Evolutionary conservation across 2,329 filamentous ascomycete genomes (phyloP).

Genomic region (Pseudogymnoascus sp.): DNA sequence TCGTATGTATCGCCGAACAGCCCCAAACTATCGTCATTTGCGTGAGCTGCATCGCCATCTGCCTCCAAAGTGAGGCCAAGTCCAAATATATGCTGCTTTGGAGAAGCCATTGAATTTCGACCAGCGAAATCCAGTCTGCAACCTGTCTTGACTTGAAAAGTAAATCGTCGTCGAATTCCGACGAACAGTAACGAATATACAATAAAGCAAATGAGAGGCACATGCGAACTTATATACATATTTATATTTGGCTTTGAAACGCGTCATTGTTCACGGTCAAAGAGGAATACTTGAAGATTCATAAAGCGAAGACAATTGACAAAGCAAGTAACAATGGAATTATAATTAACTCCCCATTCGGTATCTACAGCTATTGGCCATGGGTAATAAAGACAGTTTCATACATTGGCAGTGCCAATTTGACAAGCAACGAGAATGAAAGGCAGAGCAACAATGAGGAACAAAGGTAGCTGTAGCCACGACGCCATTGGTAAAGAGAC

Average conservation of each 20-base stretch:
- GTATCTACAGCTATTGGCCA: not conserved
- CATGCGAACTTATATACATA: not conserved
- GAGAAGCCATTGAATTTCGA: not conserved
- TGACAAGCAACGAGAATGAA: not conserved
- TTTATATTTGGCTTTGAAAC: not conserved
- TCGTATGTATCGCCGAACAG: not conserved
- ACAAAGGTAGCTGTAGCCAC: not conserved
- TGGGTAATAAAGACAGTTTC: not conserved
- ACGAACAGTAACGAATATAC: not conserved
- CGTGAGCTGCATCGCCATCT: not conserved
- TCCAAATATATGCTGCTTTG: not conserved
- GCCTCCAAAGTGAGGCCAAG: not conserved
- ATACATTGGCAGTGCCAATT: not conserved
- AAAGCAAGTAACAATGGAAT: constrained; percentile 3
- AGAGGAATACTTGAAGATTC: not conserved
- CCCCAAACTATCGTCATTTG: not conserved
- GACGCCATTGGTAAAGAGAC: not conserved
- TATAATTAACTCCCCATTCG: not conserved
- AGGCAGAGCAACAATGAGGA: not conserved
- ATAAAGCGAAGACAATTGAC: not conserved
- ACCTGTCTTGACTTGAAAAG: not conserved
- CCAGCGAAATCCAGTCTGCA: not conserved
- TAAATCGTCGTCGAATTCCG: not conserved
- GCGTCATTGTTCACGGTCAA: not conserved
- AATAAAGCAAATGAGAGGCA: not conserved